Base-by-base conservation (phyloP, 1,139 yeast species). In the Martiniozyma asiatica region DNA sequence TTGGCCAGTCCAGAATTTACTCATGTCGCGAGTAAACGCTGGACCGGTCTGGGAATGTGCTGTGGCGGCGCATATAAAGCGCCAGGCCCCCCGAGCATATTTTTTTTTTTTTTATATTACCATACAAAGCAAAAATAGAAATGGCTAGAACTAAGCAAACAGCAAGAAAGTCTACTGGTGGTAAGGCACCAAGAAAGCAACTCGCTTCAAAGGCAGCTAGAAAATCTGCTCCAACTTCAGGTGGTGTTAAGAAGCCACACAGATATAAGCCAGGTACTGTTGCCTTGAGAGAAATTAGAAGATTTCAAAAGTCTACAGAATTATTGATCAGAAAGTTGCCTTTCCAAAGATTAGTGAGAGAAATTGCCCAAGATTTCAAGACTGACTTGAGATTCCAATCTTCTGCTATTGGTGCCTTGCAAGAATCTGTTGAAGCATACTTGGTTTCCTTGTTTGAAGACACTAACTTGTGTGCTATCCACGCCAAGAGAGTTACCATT, bases 181-280 rank as follows among this genome's bases (percentile, higher is more conserved):
- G 97, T 70, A 87, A 87, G 66, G 96, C 96, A 45, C 97, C 97
- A 73, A 82, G 97, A 79, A 87, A 87, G 72, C 95, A 85, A 69
- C 75, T 87, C 58, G 96, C 97, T 56, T 85, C 96, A 50, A 87
- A 87, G 80, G 96, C 95, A 53, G 96, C 97, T 51, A 80, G 97
- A 76, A 87, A 87, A 68, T 85, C 97, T 36, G 96, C 96, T 39
- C 89, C 93, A 69, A 71, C 94, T 45, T 76, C 95, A 46, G 96
- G 96, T 62, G 97, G 96, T 77, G 96, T 87, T 61, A 87, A 87
- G 87, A 87, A 87, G 74, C 96, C 96, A 50, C 97, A 87, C 84
- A 84, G 97, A 80, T 87, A 85, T 72, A 87, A 85, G 89, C 97
- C 97, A 63, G 97, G 97, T 85, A 87, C 96, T 58, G 96, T 87